phyloP scores from a whole-genome alignment of 2,329 filamentous ascomycete species.

The Nothophaeocryptopus gaeumannii region DNA sequence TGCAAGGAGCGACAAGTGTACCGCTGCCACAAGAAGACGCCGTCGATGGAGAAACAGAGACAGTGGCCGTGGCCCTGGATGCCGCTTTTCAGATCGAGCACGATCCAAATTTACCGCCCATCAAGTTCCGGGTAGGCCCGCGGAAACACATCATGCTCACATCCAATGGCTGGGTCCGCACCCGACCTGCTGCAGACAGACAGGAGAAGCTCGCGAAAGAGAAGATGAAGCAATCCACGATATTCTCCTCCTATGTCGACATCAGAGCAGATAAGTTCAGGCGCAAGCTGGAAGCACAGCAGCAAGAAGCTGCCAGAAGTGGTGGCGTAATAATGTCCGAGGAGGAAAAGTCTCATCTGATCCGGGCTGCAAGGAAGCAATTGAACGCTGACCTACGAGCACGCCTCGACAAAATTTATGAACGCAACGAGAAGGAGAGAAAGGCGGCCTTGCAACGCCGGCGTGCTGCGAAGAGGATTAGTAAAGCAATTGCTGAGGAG shows the following conservation, averaged over 20 bases:
- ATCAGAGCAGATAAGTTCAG: conserved; percentile 8
- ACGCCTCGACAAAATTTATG: conserved; percentile 7
- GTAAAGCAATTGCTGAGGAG: background rate
- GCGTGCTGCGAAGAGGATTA: background rate
- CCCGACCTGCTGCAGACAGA: conserved; percentile 18
- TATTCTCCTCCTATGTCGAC: conserved; percentile 15
- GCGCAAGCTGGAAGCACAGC: conserved; percentile 5
- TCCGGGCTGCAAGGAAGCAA: background rate
- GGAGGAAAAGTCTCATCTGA: background rate
- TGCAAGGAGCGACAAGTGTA: conserved; percentile 12
- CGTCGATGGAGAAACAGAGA: conserved; percentile 13
- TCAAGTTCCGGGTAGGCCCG: conserved; percentile 33
- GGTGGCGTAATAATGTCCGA: background rate
- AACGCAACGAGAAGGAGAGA: conserved; percentile 1
- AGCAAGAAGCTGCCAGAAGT: background rate
- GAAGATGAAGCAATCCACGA: conserved; percentile 6
- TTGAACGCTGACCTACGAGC: conserved; percentile 6
- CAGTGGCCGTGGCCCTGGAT: conserved; percentile 27
- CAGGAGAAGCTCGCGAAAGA: conserved; percentile 27
- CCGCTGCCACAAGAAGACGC: conserved; percentile 14
- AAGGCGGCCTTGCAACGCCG: background rate
- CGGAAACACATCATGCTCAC: conserved; percentile 32
- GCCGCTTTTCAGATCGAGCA: conserved; percentile 29
- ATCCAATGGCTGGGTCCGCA: conserved; percentile 30
- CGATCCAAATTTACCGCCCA: conserved; percentile 22